These are phyloP conservation scores for Helicostylum pulchrum DNA, from an alignment of 192 early-diverging fungal genomes.

Conservation along the genomic window DNA sequence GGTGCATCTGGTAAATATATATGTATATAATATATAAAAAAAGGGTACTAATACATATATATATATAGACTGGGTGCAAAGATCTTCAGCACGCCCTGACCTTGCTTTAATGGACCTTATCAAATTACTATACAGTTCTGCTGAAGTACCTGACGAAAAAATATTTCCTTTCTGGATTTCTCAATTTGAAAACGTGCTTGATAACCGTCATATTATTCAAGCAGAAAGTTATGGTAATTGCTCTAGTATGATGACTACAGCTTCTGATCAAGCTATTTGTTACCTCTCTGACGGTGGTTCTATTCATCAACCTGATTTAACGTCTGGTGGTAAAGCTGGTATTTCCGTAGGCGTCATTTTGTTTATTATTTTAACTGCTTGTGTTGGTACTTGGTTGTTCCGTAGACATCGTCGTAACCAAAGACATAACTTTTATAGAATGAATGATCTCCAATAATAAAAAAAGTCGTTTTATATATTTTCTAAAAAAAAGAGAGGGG, in stretches of 20 bases:
- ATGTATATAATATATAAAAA: too few species aligned
- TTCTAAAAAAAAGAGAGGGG: too few species aligned
- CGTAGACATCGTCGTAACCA: constrained; percentile 10
- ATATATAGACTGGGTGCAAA: constrained; percentile 7
- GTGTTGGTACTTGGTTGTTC: constrained; percentile 11
- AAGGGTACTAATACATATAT: not conserved
- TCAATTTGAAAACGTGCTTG: not conserved
- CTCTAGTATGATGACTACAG: not conserved
- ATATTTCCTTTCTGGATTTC: constrained; percentile 5
- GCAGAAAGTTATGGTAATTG: not conserved
- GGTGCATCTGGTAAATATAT: constrained; percentile 6
- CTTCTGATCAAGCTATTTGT: not conserved
- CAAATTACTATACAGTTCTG: not conserved
- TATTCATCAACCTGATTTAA: not conserved
- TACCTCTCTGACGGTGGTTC: not conserved
- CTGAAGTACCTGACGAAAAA: not conserved
- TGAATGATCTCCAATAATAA: constrained; percentile 5
- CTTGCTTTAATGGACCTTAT: constrained; percentile 10
- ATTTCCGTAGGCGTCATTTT: constrained; percentile 4
- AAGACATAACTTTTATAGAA: constrained; percentile 17
- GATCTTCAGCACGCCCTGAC: constrained; percentile 15
- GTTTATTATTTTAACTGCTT: not conserved
- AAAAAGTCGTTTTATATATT: not conserved
- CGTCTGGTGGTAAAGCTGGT: constrained; percentile 1
- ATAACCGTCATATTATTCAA: not conserved